These are phyloP conservation scores for Eragrostis tef DNA, from an alignment of 202 grass and related monocot species.

Conservation along the genomic window DNA sequence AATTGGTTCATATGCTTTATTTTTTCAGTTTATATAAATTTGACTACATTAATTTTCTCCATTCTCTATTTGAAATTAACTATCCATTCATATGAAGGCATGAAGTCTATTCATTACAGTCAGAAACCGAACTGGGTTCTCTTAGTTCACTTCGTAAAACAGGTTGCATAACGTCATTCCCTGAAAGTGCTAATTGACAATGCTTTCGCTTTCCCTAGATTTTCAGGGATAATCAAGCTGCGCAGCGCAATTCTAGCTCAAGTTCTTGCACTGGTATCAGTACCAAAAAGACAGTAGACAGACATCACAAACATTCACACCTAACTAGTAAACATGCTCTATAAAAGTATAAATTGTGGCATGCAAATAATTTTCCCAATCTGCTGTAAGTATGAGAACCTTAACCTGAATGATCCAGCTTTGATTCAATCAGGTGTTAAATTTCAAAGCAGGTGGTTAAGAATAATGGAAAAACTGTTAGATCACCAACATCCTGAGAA, in stretches of 20 bases:
- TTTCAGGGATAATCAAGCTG: too few relatives aligned
- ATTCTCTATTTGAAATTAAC: neutral
- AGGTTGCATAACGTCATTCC: neutral
- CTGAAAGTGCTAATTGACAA: neutral
- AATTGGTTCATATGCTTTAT: neutral
- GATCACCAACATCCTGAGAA: neutral
- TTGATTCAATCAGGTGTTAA: neutral
- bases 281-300: too few relatives aligned
- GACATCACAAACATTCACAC: too few relatives aligned
- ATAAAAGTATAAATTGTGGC: too few relatives aligned
- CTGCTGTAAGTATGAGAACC: neutral
- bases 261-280: too few relatives aligned
- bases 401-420: neutral
- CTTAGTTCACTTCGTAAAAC: neutral
- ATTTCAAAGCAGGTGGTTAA: neutral
- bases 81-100: neutral
- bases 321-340: too few relatives aligned
- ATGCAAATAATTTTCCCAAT: neutral
- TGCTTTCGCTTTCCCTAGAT: neutral
- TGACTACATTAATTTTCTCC: neutral
- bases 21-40: neutral
- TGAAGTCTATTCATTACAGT: neutral
- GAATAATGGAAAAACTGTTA: neutral
- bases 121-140: neutral
- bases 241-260: too few relatives aligned